phyloP scores from a whole-genome alignment of 2,329 filamentous ascomycete species.

The Alternaria dauci region DNA sequence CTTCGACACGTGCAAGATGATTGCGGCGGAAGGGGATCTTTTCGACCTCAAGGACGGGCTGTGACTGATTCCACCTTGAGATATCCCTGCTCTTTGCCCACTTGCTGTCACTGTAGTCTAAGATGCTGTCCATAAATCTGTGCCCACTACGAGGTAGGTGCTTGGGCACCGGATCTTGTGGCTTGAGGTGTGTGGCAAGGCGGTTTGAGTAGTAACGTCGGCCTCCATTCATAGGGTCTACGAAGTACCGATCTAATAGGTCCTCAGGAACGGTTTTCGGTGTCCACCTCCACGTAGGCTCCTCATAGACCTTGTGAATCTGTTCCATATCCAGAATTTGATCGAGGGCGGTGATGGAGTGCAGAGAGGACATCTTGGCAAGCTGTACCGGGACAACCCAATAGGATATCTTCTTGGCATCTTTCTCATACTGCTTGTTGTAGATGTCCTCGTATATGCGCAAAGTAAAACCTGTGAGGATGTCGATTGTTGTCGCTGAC shows the following conservation, averaged over 20 bases:
- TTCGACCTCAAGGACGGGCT: slow-evolving; percentile 82
- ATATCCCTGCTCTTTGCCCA: slow-evolving; percentile 66
- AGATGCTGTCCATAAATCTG: slow-evolving; percentile 65
- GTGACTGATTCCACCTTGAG: slow-evolving; percentile 66
- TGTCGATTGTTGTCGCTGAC: slow-evolving; percentile 56
- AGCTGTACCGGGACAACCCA: slow-evolving; percentile 73
- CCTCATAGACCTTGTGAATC: slow-evolving; percentile 54
- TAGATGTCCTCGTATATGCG: slow-evolving; percentile 84
- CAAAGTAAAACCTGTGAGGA: slow-evolving; percentile 76
- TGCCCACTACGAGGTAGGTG: slow-evolving; percentile 55
- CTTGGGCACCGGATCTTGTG: slow-evolving; percentile 70
- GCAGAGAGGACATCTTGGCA: neutral
- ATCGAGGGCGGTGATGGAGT: slow-evolving; percentile 16
- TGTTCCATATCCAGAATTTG: slow-evolving; percentile 69
- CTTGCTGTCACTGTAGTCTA: slow-evolving; percentile 83
- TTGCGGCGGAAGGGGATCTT: slow-evolving; percentile 81
- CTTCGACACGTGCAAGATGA: slow-evolving; percentile 70
- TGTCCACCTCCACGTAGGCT: slow-evolving; percentile 58
- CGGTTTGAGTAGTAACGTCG: slow-evolving; percentile 64
- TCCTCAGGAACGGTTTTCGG: slow-evolving; percentile 50
- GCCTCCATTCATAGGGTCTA: slow-evolving; percentile 65
- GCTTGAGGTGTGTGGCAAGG: slow-evolving; percentile 63
- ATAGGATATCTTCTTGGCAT: slow-evolving; percentile 75
- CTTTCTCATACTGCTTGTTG: slow-evolving; percentile 80
- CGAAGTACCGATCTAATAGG: slow-evolving; percentile 61